Conservation (phyloP, 2,329 filamentous ascomycete species). For the Aureobasidium sp. region DNA sequence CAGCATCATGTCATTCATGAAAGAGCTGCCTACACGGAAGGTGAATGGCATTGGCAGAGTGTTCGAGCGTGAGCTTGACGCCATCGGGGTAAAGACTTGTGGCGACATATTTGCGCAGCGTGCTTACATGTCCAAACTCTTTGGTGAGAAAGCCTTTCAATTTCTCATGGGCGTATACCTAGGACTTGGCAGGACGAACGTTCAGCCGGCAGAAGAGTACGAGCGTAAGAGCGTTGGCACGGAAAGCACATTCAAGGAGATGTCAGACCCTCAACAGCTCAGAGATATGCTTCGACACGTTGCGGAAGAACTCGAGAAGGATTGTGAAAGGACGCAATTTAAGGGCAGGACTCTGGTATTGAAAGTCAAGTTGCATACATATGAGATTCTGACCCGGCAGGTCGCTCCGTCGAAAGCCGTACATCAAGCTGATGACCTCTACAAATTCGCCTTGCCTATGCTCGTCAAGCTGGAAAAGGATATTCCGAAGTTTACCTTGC, state of each 20-base stretch:
- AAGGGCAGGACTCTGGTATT: slow-evolving; percentile 87
- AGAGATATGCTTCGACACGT: slow-evolving; percentile 70
- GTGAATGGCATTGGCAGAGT: slow-evolving; percentile 94
- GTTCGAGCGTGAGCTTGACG: slow-evolving; percentile 80
- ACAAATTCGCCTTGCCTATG: slow-evolving; percentile 73
- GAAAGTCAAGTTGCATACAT: slow-evolving; percentile 91
- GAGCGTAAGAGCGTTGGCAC: slow-evolving; percentile 92
- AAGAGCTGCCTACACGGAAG: slow-evolving; percentile 72
- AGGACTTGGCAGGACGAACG: slow-evolving; percentile 73
- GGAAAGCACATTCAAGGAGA: slow-evolving; percentile 81
- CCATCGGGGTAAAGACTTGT: slow-evolving; percentile 79
- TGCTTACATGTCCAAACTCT: slow-evolving; percentile 64
- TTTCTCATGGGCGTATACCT: slow-evolving; percentile 80
- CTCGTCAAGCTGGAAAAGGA: slow-evolving; percentile 77
- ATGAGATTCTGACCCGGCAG: slow-evolving; percentile 83
- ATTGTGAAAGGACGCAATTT: slow-evolving; percentile 68
- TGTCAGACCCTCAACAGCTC: slow-evolving; percentile 59
- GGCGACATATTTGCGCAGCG: slow-evolving; percentile 77
- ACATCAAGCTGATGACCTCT: slow-evolving; percentile 69
- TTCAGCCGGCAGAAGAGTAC: slow-evolving; percentile 81
- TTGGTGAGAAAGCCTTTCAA: slow-evolving; percentile 83
- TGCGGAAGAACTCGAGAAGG: slow-evolving; percentile 79
- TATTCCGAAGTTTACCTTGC: slow-evolving; percentile 66
- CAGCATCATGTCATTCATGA: slow-evolving; percentile 80
- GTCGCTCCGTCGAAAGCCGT: slow-evolving; percentile 65